Conservation (phyloP, 2,329 filamentous ascomycete genomes). For the Talaromyces rugulosus region DNA sequence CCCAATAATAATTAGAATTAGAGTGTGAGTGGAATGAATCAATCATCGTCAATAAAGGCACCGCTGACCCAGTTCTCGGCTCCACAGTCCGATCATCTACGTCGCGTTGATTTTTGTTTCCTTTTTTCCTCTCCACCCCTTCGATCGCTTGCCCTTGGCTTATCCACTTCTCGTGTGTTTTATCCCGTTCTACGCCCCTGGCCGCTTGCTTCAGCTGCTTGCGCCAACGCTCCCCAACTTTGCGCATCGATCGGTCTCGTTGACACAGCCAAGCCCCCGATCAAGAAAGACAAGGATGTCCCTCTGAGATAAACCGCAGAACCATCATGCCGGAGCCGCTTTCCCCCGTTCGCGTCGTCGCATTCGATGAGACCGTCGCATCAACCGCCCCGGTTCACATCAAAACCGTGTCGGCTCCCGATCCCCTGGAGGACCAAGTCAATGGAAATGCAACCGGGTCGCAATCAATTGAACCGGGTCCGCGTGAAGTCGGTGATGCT, state of each 20-base stretch:
- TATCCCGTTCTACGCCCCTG: neutral
- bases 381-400: constrained; percentile 20
- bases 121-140: neutral
- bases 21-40: neutral
- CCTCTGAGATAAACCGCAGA: neutral
- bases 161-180: neutral
- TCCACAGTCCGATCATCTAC: constrained; percentile 1
- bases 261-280: neutral
- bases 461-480: neutral
- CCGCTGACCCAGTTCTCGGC: neutral
- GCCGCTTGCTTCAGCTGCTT: neutral
- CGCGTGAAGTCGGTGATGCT: neutral
- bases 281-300: neutral
- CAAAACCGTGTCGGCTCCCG: constrained; percentile 26
- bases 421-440: constrained; percentile 19
- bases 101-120: neutral
- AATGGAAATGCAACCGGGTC: constrained; percentile 14
- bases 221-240: neutral
- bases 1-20: neutral
- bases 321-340: constrained; percentile 22
- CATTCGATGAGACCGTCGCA: constrained; percentile 25
- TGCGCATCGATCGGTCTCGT: neutral
- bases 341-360: constrained; percentile 21
- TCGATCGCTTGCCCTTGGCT: neutral
- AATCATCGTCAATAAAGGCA: neutral